A percentile compares a stretch with the other conserved stretches of the same genome.
These are phyloP conservation scores for Lactarius hatsudake DNA, from an alignment of 768 basidiomycete species.

Conservation along the genomic window DNA sequence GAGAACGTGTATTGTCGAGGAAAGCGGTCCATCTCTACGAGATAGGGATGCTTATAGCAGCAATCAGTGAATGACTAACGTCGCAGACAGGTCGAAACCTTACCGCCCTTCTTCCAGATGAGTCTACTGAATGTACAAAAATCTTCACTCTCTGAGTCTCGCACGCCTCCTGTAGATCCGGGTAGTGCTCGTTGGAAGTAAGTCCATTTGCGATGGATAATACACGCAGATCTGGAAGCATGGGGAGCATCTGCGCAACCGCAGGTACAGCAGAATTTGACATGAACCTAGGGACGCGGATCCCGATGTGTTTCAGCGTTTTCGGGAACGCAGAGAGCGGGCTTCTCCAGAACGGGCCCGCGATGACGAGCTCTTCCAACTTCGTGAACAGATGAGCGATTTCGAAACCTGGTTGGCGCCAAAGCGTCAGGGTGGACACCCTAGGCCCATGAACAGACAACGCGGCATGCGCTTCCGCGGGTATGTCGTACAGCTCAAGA, in stretches of 20 bases:
- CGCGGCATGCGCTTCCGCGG: not conserved
- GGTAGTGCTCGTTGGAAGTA: conserved; percentile 4
- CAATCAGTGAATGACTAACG: not conserved
- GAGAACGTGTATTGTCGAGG: conserved; percentile 17
- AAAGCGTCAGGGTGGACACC: conserved; percentile 12
- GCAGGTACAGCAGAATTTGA: not conserved
- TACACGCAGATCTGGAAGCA: conserved; percentile 5
- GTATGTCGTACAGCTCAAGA: conserved; percentile 15
- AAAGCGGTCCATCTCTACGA: conserved; percentile 19
- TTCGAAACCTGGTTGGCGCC: conserved; percentile 9
- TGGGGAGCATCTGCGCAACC: conserved; percentile 1
- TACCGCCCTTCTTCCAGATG: conserved; percentile 10
- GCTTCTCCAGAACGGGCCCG: conserved; percentile 11
- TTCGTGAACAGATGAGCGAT: conserved; percentile 7
- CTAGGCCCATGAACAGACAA: conserved; percentile 9
- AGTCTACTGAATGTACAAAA: conserved; percentile 2
- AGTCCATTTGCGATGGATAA: conserved; percentile 11
- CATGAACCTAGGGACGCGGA: conserved; percentile 7
- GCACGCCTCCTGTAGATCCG: conserved; percentile 7
- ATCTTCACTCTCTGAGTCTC: conserved; percentile 1
- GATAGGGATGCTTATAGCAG: conserved; percentile 8
- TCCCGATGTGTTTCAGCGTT: conserved; percentile 15
- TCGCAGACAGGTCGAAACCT: not conserved
- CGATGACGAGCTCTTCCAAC: conserved; percentile 17
- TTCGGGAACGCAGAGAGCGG: conserved; percentile 11